These are phyloP conservation scores for Xylaria sp. DNA, from an alignment of 2,329 filamentous ascomycete genomes.

Conservation along the genomic window DNA sequence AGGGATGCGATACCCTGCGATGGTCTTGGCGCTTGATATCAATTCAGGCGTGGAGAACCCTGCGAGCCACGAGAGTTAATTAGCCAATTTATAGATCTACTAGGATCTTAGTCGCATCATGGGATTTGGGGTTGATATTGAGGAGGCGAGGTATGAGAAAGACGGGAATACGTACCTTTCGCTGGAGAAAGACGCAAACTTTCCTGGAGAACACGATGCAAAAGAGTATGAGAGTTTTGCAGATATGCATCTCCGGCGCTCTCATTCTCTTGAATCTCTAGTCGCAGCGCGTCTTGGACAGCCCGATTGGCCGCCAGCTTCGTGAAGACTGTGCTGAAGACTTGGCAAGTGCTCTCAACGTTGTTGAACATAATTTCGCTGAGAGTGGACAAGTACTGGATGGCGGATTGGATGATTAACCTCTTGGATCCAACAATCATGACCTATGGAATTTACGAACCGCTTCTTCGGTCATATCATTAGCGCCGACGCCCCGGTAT, in stretches of 20 bases:
- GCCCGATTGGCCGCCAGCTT: not conserved
- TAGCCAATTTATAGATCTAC: not conserved
- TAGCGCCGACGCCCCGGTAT: not conserved
- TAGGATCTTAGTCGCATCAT: not conserved
- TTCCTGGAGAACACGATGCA: constrained; percentile 8
- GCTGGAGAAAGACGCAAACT: constrained; percentile 1
- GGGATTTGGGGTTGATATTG: not conserved
- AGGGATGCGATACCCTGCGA: not conserved
- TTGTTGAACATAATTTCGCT: constrained; percentile 11
- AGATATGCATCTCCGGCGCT: not conserved
- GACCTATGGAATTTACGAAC: not conserved
- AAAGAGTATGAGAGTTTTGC: not conserved
- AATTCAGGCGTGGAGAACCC: constrained; percentile 5
- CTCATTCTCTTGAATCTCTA: not conserved
- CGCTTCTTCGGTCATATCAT: constrained; percentile 6
- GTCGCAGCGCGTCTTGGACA: not conserved
- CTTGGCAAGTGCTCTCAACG: not conserved
- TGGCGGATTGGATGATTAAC: not conserved
- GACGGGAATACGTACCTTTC: not conserved
- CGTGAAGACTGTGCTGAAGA: constrained; percentile 4
- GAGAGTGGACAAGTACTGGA: constrained; percentile 2
- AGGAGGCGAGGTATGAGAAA: too few species aligned
- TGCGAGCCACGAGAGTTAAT: not conserved
- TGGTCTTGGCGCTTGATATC: not conserved
- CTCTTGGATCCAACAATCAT: not conserved